These are phyloP conservation scores for Rhizoclosmatium sp. DNA, from an alignment of 192 early-diverging fungal genomes.

Conservation along the genomic window DNA sequence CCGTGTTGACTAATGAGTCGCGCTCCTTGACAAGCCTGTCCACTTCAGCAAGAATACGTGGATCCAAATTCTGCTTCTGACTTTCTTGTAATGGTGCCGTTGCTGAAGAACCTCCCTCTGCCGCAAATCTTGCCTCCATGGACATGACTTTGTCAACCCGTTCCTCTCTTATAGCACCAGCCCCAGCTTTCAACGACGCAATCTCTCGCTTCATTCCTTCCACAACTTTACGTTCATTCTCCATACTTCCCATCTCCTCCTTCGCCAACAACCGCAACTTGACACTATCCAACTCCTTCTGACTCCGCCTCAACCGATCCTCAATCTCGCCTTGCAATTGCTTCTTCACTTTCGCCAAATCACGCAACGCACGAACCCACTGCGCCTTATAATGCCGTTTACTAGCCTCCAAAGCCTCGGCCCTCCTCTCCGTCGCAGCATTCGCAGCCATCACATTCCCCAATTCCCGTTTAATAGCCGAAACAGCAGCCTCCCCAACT, in stretches of 20 bases:
- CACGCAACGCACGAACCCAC: constrained; percentile 44
- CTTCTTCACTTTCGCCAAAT: constrained; percentile 39
- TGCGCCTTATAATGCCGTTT: constrained; percentile 52
- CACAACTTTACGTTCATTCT: constrained; percentile 17
- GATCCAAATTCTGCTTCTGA: constrained; percentile 34
- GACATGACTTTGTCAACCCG: not conserved
- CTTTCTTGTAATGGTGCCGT: not conserved
- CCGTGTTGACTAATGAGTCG: constrained; percentile 51
- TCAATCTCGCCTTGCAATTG: constrained; percentile 23
- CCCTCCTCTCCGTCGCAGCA: constrained; percentile 36
- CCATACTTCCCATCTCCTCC: constrained; percentile 23
- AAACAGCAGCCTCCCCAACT: constrained; percentile 16
- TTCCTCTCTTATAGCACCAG: not conserved
- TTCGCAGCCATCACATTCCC: constrained; percentile 11
- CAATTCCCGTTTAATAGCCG: constrained; percentile 30
- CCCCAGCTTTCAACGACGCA: not conserved
- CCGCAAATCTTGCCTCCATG: not conserved
- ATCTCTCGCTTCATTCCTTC: constrained; percentile 21
- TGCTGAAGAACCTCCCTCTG: not conserved
- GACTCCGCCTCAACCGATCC: constrained; percentile 31
- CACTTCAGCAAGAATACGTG: constrained; percentile 40
- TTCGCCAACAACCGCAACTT: constrained; percentile 29
- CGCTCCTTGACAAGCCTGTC: constrained; percentile 55
- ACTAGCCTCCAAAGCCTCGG: constrained; percentile 37
- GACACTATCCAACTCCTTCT: constrained; percentile 24